Percentiles rank a stretch among this genome's conserved stretches.
phyloP scores from a whole-genome alignment of 2,329 filamentous ascomycete genomes.

The Esteya vermicola region DNA sequence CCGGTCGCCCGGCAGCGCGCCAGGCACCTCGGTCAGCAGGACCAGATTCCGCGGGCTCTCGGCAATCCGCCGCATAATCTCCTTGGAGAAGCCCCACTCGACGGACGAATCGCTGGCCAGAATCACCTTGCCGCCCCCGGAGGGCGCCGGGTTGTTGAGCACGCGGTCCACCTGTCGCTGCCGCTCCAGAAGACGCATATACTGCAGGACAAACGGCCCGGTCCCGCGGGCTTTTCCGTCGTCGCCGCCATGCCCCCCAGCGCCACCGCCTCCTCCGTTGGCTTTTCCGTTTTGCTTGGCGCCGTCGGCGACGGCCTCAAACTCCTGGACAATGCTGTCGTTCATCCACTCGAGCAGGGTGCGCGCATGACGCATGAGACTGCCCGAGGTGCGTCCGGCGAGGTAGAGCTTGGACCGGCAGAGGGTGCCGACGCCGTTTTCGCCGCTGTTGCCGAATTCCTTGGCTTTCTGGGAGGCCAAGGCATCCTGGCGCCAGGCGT shows the following conservation, averaged over 20 bases:
- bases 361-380: constrained; percentile 77
- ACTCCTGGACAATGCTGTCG: constrained; percentile 82
- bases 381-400: constrained; percentile 72
- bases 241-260: constrained; percentile 27
- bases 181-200: constrained; percentile 70
- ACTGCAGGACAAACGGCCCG: constrained; percentile 81
- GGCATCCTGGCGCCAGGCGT: constrained; percentile 66
- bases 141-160: constrained; percentile 29
- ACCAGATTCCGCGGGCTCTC: constrained; percentile 69
- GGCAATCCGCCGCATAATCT: constrained; percentile 61
- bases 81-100: constrained; percentile 89
- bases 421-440: constrained; percentile 30
- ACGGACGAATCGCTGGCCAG: constrained; percentile 80
- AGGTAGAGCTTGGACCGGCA: constrained; percentile 55
- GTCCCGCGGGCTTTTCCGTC: constrained; percentile 36
- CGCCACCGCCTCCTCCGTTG: constrained; percentile 37
- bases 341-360: constrained; percentile 99
- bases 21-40: constrained; percentile 66
- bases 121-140: constrained; percentile 53
- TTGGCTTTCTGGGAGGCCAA: constrained; percentile 17
- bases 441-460: constrained; percentile 11
- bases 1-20: constrained; percentile 25
- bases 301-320: constrained; percentile 54
- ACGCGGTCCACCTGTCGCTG: constrained; percentile 67
- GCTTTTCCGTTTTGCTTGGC: constrained; percentile 28